These are phyloP conservation scores for Microdochium paspali DNA, from an alignment of 2,329 filamentous ascomycete genomes.

Conservation along the genomic window DNA sequence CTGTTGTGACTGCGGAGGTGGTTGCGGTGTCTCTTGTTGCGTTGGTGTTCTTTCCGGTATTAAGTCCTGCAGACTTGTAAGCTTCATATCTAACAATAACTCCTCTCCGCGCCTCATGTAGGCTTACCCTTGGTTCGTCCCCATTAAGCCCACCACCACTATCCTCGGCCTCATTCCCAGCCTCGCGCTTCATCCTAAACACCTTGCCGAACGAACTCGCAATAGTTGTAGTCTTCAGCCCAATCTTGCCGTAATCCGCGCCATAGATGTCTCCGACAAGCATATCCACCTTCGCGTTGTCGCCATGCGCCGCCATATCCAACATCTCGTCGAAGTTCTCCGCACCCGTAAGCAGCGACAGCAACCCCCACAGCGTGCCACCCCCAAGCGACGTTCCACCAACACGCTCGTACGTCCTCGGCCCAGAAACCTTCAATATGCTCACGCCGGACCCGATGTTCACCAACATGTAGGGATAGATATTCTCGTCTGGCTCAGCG, in stretches of 20 bases:
- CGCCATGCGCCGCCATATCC: conserved; percentile 77
- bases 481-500: conserved; percentile 62
- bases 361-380: conserved; percentile 92
- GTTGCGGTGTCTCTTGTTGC: conserved; percentile 5
- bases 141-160: conserved; percentile 47
- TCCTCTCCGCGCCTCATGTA: too few relatives aligned
- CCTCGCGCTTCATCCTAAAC: conserved; percentile 81
- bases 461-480: conserved; percentile 94
- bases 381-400: conserved; percentile 92
- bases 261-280: conserved; percentile 97
- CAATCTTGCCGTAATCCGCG: conserved; percentile 91
- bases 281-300: conserved; percentile 92
- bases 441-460: conserved; percentile 97
- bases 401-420: conserved; percentile 77
- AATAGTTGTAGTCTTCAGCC: conserved; percentile 89
- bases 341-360: conserved; percentile 87
- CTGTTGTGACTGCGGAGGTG: conserved; percentile 5
- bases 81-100: too few relatives aligned
- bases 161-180: conserved; percentile 71
- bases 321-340: conserved; percentile 98
- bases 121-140: conserved; percentile 22
- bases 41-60: conserved; percentile 7
- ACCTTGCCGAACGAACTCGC: conserved; percentile 96
- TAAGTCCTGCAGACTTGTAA: conserved; percentile 6
- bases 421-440: conserved; percentile 93